Evolutionary conservation across 2,329 filamentous ascomycete species (phyloP).

Genomic region (Sphaerulina musiva): DNA sequence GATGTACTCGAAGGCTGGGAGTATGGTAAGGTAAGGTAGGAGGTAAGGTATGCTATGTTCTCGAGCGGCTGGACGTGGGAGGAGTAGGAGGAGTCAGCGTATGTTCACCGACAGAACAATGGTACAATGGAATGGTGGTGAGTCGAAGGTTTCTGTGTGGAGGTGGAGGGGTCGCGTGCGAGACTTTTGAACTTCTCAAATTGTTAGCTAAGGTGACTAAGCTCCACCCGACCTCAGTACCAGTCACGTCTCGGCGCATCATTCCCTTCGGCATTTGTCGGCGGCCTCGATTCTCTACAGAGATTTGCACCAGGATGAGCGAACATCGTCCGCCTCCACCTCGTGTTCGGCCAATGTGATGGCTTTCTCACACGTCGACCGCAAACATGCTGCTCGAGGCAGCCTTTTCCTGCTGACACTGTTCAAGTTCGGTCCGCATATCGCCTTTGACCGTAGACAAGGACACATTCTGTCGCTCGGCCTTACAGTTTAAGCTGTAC

Average conservation of each 20-base stretch:
- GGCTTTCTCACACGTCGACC: neutral
- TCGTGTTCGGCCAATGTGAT: neutral
- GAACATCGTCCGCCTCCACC: neutral
- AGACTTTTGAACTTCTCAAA: neutral
- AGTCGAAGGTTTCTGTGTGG: neutral
- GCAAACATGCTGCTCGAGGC: neutral
- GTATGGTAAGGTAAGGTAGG: no score
- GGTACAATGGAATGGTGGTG: neutral
- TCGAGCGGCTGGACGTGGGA: neutral
- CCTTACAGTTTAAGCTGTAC: neutral
- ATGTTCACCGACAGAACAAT: neutral
- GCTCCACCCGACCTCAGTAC: no score
- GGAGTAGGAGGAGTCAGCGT: neutral
- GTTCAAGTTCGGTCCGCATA: neutral
- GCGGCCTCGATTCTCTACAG: conserved; percentile 1
- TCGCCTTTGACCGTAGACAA: neutral
- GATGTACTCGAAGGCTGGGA: neutral
- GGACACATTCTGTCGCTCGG: neutral
- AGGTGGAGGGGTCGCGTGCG: neutral
- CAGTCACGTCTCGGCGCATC: neutral
- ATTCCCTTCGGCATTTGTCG: conserved; percentile 4
- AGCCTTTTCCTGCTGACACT: neutral
- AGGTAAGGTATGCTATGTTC: neutral
- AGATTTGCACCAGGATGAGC: neutral
- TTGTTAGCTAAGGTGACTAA: neutral